Percentiles rank a stretch among this genome's conserved stretches.
Conservation (phyloP, 2,329 filamentous ascomycete species). For the Clarireedia hainanense region DNA sequence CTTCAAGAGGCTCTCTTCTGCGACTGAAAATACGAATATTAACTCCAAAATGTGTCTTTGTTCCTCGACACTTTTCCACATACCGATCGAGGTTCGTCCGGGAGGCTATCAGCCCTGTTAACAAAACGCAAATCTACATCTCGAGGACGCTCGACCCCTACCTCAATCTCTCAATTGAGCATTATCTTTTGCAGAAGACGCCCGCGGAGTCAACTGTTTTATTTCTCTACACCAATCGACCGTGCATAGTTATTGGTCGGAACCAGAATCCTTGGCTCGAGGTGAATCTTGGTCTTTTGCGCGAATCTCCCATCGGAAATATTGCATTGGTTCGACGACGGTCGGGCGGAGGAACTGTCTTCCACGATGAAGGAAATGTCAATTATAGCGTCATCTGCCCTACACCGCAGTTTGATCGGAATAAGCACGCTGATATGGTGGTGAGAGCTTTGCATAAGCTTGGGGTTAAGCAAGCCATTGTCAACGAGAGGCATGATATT, state of each 20-base stretch:
- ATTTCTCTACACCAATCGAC: constrained; percentile 81
- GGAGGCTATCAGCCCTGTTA: constrained; percentile 31
- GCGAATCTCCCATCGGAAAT: constrained; percentile 8
- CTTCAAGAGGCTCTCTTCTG: neutral
- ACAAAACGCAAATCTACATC: constrained; percentile 58
- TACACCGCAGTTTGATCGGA: constrained; percentile 65
- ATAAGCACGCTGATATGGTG: constrained; percentile 89
- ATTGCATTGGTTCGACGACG: constrained; percentile 65
- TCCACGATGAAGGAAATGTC: constrained; percentile 86
- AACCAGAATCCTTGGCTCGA: constrained; percentile 99
- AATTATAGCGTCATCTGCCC: constrained; percentile 93
- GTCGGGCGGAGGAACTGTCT: constrained; percentile 86
- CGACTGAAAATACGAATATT: neutral
- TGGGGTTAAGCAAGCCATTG: constrained; percentile 52
- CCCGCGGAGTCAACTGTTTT: constrained; percentile 67
- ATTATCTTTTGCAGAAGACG: constrained; percentile 73
- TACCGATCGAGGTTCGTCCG: constrained; percentile 9
- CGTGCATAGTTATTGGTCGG: constrained; percentile 83
- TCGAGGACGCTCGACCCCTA: constrained; percentile 67
- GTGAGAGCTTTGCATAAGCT: constrained; percentile 66
- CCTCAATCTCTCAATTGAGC: constrained; percentile 89
- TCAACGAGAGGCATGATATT: constrained; percentile 91
- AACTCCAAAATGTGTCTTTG: neutral
- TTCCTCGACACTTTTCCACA: neutral
- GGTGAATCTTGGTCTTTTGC: constrained; percentile 62